phyloP scores from a whole-genome alignment of 2,329 filamentous ascomycete species.

The Dothideomycetes sp. region DNA sequence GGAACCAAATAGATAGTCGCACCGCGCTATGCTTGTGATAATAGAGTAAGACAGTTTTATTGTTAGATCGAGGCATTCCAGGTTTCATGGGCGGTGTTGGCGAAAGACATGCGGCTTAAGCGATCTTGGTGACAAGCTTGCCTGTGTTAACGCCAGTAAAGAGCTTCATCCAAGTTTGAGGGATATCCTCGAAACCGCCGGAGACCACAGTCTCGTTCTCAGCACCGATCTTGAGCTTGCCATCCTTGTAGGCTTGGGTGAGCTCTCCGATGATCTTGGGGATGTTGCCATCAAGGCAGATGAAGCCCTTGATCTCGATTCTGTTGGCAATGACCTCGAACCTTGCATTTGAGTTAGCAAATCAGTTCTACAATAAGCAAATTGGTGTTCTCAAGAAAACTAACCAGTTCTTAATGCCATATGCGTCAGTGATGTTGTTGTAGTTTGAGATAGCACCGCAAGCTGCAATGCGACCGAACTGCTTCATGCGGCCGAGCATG shows the following conservation, averaged over 20 bases:
- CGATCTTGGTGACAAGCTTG: constrained; percentile 33
- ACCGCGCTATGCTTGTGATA: too few species aligned
- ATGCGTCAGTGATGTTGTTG: constrained; percentile 35
- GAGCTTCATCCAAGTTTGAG: constrained; percentile 37
- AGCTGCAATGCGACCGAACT: constrained; percentile 53
- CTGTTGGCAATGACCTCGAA: constrained; percentile 24
- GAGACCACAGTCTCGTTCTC: constrained; percentile 37
- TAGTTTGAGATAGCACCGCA: constrained; percentile 63
- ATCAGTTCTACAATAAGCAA: neutral
- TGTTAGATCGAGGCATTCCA: too few species aligned
- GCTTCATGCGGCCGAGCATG: constrained; percentile 52
- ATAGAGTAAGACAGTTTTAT: neutral
- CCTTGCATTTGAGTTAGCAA: neutral
- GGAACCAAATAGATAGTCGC: too few species aligned
- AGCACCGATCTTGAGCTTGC: constrained; percentile 33
- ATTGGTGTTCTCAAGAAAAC: neutral
- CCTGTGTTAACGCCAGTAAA: constrained; percentile 37
- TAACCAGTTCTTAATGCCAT: constrained; percentile 23
- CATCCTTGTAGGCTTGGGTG: constrained; percentile 27
- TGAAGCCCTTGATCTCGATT: constrained; percentile 22
- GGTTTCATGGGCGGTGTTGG: too few species aligned
- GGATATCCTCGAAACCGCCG: constrained; percentile 37
- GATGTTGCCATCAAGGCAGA: constrained; percentile 19
- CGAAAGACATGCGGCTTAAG: too few species aligned
- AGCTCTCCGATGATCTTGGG: constrained; percentile 12